Conservation (phyloP, 352 stramenopile species). For the Phytopythium ostracodes region DNA sequence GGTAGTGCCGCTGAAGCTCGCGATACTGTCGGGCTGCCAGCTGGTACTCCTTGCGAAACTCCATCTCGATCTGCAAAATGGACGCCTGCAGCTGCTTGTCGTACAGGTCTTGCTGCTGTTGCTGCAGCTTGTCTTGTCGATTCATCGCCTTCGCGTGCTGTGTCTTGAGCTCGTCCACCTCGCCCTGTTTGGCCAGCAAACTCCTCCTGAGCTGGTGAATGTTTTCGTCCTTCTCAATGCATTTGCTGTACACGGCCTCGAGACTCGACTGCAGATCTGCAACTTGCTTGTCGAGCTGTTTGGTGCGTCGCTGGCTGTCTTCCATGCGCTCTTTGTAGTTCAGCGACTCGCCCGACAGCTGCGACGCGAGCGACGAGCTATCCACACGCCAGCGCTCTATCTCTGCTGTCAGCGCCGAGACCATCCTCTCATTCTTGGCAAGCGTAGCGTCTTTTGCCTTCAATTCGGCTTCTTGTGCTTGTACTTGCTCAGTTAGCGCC, state of each 20-base stretch:
- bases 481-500: constrained; percentile 9
- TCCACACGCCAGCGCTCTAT: constrained; percentile 17
- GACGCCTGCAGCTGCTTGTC: constrained; percentile 50
- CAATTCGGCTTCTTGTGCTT: constrained; percentile 1
- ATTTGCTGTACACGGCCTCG: constrained; percentile 42
- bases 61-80: constrained; percentile 61
- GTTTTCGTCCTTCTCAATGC: constrained; percentile 52
- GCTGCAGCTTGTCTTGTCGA: constrained; percentile 44
- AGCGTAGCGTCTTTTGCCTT: constrained; percentile 1
- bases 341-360: constrained; percentile 21
- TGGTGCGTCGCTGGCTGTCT: constrained; percentile 24
- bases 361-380: constrained; percentile 11
- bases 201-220: constrained; percentile 47
- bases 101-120: constrained; percentile 60
- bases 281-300: constrained; percentile 40
- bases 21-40: constrained; percentile 40
- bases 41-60: constrained; percentile 65
- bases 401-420: constrained; percentile 7
- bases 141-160: constrained; percentile 45
- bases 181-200: constrained; percentile 34
- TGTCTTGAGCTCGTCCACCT: constrained; percentile 42
- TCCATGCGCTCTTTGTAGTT: constrained; percentile 30
- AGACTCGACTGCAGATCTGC: constrained; percentile 42
- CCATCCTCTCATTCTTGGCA: constrained; percentile 12
- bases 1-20: constrained; percentile 37